These are phyloP conservation scores for Tubosaeta brunneosetosa DNA, from an alignment of 768 basidiomycete species.

Conservation along the genomic window DNA sequence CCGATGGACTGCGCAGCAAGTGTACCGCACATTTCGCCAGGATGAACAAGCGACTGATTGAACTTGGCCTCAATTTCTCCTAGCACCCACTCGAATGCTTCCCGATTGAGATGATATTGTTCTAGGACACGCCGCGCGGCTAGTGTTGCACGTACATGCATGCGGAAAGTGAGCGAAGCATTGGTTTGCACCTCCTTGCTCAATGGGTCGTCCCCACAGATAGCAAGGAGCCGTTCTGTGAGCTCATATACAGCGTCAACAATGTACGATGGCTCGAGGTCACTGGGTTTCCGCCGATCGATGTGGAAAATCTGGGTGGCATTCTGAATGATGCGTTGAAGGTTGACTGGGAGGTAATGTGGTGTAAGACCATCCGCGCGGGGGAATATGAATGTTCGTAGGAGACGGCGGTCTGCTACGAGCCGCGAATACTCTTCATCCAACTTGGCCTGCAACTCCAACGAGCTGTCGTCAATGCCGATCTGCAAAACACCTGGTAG, in stretches of 20 bases:
- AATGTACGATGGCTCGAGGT: conserved; percentile 85
- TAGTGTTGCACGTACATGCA: conserved; percentile 88
- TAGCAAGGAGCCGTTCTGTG: conserved; percentile 72
- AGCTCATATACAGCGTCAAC: conserved; percentile 74
- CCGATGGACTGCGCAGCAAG: conserved; percentile 98
- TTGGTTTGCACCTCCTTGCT: conserved; percentile 79
- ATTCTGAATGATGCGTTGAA: conserved; percentile 93
- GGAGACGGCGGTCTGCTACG: conserved; percentile 64
- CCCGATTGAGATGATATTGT: conserved; percentile 79
- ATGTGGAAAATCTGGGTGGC: conserved; percentile 96
- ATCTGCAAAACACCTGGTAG: conserved; percentile 75
- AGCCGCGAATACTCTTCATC: conserved; percentile 74
- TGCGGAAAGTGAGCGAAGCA: conserved; percentile 87
- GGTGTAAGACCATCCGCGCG: conserved; percentile 62
- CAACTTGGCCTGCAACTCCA: conserved; percentile 77
- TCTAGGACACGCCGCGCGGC: conserved; percentile 85
- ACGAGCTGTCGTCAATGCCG: conserved; percentile 79
- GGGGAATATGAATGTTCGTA: conserved; percentile 85
- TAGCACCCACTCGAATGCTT: conserved; percentile 97
- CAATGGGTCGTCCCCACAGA: conserved; percentile 80
- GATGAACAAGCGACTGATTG: conserved; percentile 86
- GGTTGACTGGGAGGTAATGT: conserved; percentile 92
- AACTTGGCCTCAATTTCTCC: conserved; percentile 95
- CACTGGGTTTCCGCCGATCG: conserved; percentile 87
- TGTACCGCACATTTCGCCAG: conserved; percentile 99